phyloP scores from a whole-genome alignment of 2,329 filamentous ascomycete genomes.

The Cladosporium sp. region DNA sequence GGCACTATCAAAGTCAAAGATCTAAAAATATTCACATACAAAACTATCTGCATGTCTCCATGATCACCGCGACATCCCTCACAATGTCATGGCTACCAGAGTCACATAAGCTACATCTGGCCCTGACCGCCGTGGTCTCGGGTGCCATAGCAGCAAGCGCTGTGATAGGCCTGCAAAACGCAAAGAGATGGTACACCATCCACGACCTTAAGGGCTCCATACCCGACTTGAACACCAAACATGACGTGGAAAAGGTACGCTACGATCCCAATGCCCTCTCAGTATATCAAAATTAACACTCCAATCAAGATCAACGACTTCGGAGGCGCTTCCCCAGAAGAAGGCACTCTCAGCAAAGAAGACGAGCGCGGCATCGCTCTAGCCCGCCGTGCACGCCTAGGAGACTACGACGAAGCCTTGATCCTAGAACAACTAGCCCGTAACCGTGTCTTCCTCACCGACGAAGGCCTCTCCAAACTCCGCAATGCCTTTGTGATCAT shows the following conservation, averaged over 20 bases:
- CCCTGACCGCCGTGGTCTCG: conserved; percentile 61
- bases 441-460: conserved; percentile 83
- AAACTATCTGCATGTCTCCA: too few relatives aligned
- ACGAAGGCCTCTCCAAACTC: conserved; percentile 73
- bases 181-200: conserved; percentile 51
- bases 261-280: background rate
- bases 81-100: conserved; percentile 44
- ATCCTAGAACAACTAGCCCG: conserved; percentile 92
- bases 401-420: conserved; percentile 69
- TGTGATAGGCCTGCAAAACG: conserved; percentile 54
- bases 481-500: conserved; percentile 79
- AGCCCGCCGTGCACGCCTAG: conserved; percentile 55
- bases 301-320: conserved; percentile 55
- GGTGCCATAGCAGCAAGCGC: conserved; percentile 46
- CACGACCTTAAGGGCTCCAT: conserved; percentile 58
- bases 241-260: conserved; percentile 48
- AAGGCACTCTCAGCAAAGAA: conserved; percentile 42
- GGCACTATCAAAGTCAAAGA: background rate
- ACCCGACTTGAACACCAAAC: conserved; percentile 48
- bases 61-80: background rate
- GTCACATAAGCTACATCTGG: conserved; percentile 56
- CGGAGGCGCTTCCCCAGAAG: conserved; percentile 47
- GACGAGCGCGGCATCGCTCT: conserved; percentile 55
- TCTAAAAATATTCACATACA: background rate
- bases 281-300: background rate